Conservation (phyloP, 2,329 filamentous ascomycete species). For the Cadophora gregata region DNA sequence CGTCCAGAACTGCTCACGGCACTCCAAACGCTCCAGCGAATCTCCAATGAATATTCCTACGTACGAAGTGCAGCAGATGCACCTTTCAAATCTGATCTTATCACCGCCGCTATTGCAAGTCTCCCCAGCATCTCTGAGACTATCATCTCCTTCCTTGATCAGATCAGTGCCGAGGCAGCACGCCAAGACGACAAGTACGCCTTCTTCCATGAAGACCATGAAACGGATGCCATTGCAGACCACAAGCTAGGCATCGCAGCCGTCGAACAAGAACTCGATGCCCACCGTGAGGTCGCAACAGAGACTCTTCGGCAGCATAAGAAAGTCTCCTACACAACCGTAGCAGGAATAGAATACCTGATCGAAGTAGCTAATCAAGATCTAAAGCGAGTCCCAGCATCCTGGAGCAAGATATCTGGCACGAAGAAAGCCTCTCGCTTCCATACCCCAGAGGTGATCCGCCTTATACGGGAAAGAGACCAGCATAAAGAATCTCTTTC, state of each 20-base stretch:
- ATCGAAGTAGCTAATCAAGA: conserved; percentile 87
- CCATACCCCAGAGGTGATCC: conserved; percentile 89
- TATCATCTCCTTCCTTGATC: conserved; percentile 77
- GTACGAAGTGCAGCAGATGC: conserved; percentile 69
- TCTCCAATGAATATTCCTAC: conserved; percentile 76
- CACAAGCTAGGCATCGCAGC: conserved; percentile 91
- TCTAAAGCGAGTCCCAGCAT: conserved; percentile 87
- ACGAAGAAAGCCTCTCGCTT: conserved; percentile 93
- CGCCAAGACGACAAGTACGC: conserved; percentile 88
- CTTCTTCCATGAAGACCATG: conserved; percentile 87
- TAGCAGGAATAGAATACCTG: conserved; percentile 90
- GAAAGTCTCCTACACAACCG: conserved; percentile 81
- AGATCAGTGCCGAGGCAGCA: conserved; percentile 84
- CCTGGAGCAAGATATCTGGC: conserved; percentile 92
- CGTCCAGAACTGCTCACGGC: conserved; percentile 86
- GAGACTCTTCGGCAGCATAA: conserved; percentile 62
- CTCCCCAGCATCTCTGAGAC: conserved; percentile 78
- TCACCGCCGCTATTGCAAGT: conserved; percentile 74
- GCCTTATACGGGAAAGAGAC: conserved; percentile 83
- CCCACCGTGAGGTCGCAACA: conserved; percentile 75
- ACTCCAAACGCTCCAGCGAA: conserved; percentile 82
- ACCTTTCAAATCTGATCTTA: conserved; percentile 73
- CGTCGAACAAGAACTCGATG: conserved; percentile 86
- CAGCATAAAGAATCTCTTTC: conserved; percentile 94
- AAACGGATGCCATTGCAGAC: conserved; percentile 87